A percentile compares a stretch with the other conserved stretches of the same genome.
These are phyloP conservation scores for Oryza nivara DNA, from an alignment of 176 grass and related monocot species.

Conservation along the genomic window DNA sequence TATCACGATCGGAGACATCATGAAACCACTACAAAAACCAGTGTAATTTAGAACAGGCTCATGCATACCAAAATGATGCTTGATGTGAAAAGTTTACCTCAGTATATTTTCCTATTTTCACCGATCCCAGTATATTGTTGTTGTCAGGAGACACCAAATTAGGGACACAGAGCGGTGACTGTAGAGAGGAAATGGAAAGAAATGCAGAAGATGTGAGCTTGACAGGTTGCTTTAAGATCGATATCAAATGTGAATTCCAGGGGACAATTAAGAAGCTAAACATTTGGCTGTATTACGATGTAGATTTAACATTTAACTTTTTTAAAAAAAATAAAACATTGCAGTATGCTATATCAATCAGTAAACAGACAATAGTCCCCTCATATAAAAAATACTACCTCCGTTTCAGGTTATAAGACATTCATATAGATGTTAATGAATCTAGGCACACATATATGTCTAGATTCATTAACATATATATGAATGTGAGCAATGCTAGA, in stretches of 20 bases:
- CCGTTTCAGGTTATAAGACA: no score
- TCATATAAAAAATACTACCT: background rate
- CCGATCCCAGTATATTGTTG: slow-evolving; percentile 63
- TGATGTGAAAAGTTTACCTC: slow-evolving; percentile 56
- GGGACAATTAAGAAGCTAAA: background rate
- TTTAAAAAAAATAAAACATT: background rate
- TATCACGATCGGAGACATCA: slow-evolving; percentile 81
- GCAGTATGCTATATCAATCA: slow-evolving; percentile 9
- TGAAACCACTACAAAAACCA: slow-evolving; percentile 86
- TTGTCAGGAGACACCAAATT: slow-evolving; percentile 69
- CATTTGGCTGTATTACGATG: background rate
- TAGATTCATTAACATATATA: no score
- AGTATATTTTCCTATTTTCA: slow-evolving; percentile 93
- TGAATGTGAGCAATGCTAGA: no score
- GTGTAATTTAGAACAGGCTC: slow-evolving; percentile 27
- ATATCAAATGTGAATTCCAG: background rate
- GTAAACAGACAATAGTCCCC: background rate
- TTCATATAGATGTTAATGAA: no score
- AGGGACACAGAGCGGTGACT: slow-evolving; percentile 82
- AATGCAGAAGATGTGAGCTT: slow-evolving; percentile 28
- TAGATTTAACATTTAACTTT: slow-evolving; percentile 13
- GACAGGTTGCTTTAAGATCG: slow-evolving; percentile 1
- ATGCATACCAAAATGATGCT: slow-evolving; percentile 18
- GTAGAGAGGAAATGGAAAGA: slow-evolving; percentile 25
- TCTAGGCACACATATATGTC: no score